phyloP scores from a whole-genome alignment of 139 green algal genomes.

The Tetratostichococcus sp. region DNA sequence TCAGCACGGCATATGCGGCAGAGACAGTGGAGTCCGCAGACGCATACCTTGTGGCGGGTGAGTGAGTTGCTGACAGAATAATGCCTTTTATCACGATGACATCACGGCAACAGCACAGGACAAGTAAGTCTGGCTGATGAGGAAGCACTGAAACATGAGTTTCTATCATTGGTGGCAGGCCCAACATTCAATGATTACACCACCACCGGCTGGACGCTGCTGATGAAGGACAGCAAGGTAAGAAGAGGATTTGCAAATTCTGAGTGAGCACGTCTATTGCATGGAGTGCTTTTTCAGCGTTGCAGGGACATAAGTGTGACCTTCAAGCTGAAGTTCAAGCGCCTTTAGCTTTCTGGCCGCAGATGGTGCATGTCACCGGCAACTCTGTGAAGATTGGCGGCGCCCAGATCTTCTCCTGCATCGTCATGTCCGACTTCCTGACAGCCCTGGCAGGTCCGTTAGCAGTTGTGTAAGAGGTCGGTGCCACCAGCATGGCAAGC shows the following conservation, averaged over 20 bases:
- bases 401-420: constrained; percentile 59
- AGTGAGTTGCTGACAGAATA: too few species aligned
- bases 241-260: not conserved
- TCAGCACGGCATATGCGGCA: constrained; percentile 35
- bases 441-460: constrained; percentile 29
- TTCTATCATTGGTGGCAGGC: constrained; percentile 30
- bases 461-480: too few species aligned
- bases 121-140: too few species aligned
- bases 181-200: constrained; percentile 72
- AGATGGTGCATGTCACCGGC: constrained; percentile 29
- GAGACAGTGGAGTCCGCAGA: constrained; percentile 70
- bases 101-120: too few species aligned
- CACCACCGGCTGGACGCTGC: constrained; percentile 61
- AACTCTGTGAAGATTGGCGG: constrained; percentile 50
- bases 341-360: not conserved
- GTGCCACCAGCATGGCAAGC: too few species aligned
- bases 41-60: constrained; percentile 28
- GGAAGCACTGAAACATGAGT: too few species aligned
- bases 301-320: too few species aligned
- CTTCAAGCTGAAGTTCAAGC: too few species aligned
- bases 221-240: constrained; percentile 59
- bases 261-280: too few species aligned
- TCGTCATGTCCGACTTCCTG: constrained; percentile 63
- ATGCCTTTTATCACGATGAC: too few species aligned
- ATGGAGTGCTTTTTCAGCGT: too few species aligned